phyloP scores from a whole-genome alignment of 352 stramenopile species.

The Phytophthora sp. region DNA sequence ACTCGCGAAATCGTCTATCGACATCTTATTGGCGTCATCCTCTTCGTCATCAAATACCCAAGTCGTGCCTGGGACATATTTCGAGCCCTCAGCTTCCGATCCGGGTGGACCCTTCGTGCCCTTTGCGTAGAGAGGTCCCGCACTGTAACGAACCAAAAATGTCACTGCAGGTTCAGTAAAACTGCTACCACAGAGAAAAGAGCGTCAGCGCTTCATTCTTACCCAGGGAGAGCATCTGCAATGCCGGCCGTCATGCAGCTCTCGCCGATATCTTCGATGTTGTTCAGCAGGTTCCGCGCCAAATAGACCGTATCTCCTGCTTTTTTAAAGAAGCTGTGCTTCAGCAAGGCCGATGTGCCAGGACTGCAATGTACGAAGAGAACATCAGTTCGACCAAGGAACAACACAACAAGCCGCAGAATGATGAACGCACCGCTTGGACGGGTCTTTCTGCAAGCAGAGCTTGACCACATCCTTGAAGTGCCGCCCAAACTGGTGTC shows the following conservation, averaged over 20 bases:
- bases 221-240: constrained; percentile 82
- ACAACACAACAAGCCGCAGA: background rate
- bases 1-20: constrained; percentile 88
- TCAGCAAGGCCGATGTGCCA: constrained; percentile 80
- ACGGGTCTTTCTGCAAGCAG: constrained; percentile 89
- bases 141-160: constrained; percentile 41
- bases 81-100: constrained; percentile 65
- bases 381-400: background rate
- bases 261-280: constrained; percentile 90
- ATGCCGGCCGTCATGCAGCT: constrained; percentile 87
- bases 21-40: constrained; percentile 73
- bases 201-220: too few relatives aligned
- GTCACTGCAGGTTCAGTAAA: background rate
- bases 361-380: constrained; percentile 46
- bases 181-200: background rate
- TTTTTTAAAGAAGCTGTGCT: constrained; percentile 92
- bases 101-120: constrained; percentile 75
- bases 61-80: constrained; percentile 89
- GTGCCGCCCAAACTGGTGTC: constrained; percentile 83
- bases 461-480: constrained; percentile 91
- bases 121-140: constrained; percentile 84
- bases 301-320: constrained; percentile 74
- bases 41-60: constrained; percentile 92
- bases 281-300: constrained; percentile 66
- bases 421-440: constrained; percentile 64